Evolutionary conservation across 2,329 filamentous ascomycete genomes (phyloP), one percentile per base, ranked within the genome.

Genomic region (Penicillium sp.): DNA sequence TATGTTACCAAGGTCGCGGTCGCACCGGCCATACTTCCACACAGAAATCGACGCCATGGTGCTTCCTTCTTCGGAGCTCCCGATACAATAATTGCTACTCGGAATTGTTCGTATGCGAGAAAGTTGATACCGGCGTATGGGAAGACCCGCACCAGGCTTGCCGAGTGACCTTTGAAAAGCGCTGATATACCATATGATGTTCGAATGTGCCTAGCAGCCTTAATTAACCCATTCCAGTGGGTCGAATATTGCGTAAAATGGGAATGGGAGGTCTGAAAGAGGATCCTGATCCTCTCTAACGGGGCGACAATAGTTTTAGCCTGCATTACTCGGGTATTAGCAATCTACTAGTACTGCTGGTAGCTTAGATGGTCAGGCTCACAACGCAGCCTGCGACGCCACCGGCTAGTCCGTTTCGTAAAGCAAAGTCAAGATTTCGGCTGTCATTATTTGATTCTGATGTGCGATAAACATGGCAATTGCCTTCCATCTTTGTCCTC

Each of bases 41-140:
- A 76, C 7, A 75, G 61, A 40, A 77, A 66, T 15, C 94, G 84
- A 46, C 94, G 85, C 23, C 88, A 72, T 1, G 88, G 83, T 0
- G 92, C 97, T 71, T 99, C 94, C 55, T 95, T 82, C 4, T 86
- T 78, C 47, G 80, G 83, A 32, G 76, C 25, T 27, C 25, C 25
- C 25, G 7, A 78, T 2, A 82, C 83, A 58, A 99, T 97, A 31
- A 97, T 69, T 15, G 86, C 67, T 10, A 87, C 85, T 57, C 94
- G 89, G 61, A 97, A 90, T 74, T 99, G 94, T 73, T 99, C 94
- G 77, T 99, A 99, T 40, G 92, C 92, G 39, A 97, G 83, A 69
- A 99, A 99, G 70, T 99, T 99, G 75, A 97, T 96, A 46, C 89
- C 93, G 13, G 93, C 94, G 72, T 99, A 99, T 6, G 94, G 94